Percentiles rank a stretch among this genome's conserved stretches.
Conservation (phyloP, 768 basidiomycete species). For the Amyloporia xantha region DNA sequence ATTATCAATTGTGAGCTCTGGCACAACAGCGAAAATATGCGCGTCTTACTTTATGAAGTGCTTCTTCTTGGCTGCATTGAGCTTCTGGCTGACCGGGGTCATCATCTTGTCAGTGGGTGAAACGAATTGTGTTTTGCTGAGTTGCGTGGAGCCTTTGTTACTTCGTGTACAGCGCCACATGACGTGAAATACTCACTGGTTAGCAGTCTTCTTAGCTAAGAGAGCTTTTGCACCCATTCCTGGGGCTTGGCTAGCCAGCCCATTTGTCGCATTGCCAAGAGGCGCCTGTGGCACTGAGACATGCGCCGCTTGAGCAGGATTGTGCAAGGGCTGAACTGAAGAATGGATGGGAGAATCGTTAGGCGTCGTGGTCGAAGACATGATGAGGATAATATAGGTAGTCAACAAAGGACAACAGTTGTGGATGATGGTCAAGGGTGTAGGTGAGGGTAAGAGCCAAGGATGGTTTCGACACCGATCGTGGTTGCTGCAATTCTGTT, state of each 20-base stretch:
- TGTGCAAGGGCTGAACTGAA: slow-evolving; percentile 85
- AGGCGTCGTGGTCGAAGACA: slow-evolving; percentile 51
- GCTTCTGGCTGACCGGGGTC: slow-evolving; percentile 90
- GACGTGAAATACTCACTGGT: slow-evolving; percentile 64
- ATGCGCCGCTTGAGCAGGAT: slow-evolving; percentile 74
- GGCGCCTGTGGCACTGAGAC: slow-evolving; percentile 76
- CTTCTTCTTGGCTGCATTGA: slow-evolving; percentile 87
- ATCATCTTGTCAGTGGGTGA: slow-evolving; percentile 95
- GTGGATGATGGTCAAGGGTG: background rate
- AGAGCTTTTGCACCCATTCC: slow-evolving; percentile 89
- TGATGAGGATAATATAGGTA: slow-evolving; percentile 26
- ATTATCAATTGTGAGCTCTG: background rate
- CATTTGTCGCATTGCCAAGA: slow-evolving; percentile 58
- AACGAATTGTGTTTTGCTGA: slow-evolving; percentile 79
- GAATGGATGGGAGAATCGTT: slow-evolving; percentile 60
- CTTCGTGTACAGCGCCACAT: slow-evolving; percentile 8
- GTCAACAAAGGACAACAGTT: background rate
- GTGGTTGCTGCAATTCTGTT: slow-evolving; percentile 3
- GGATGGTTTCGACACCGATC: slow-evolving; percentile 3
- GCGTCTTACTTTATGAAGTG: slow-evolving; percentile 77
- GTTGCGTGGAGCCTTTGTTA: background rate
- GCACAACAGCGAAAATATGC: background rate
- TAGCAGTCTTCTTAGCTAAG: slow-evolving; percentile 89
- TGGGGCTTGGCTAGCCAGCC: slow-evolving; percentile 45
- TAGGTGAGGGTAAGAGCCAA: background rate